A percentile compares a stretch with the other conserved stretches of the same genome.
phyloP scores from a whole-genome alignment of 345 rosid species.

The Cochlearia excelsa region DNA sequence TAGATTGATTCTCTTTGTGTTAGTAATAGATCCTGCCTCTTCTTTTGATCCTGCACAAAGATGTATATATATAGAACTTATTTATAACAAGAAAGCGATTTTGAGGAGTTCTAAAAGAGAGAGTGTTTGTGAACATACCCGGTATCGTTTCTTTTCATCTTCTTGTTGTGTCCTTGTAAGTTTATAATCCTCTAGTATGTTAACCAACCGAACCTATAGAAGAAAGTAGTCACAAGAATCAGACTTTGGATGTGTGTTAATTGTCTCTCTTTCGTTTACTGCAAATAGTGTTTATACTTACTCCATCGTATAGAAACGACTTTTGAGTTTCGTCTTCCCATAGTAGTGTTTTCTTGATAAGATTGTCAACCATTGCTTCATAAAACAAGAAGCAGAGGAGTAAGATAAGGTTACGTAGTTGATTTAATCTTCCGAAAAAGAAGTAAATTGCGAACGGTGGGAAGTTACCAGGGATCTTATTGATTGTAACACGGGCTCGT shows the following conservation, averaged over 20 bases:
- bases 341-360: constrained; percentile 62
- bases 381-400: constrained; percentile 12
- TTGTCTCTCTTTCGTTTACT: not conserved
- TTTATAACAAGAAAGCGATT: not conserved
- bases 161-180: constrained; percentile 72
- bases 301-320: constrained; percentile 86
- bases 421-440: not conserved
- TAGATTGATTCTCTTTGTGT: constrained; percentile 84
- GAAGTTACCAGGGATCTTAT: constrained; percentile 75
- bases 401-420: not conserved
- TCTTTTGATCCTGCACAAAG: constrained; percentile 77
- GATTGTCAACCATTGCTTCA: constrained; percentile 80
- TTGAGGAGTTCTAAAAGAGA: not conserved
- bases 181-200: constrained; percentile 86
- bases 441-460: not conserved
- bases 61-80: not conserved
- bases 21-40: constrained; percentile 81
- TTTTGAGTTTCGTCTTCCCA: constrained; percentile 78
- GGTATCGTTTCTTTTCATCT: constrained; percentile 83
- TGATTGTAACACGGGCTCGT: constrained; percentile 72
- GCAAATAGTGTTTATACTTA: constrained; percentile 33
- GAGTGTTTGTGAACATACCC: constrained; percentile 43
- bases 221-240: constrained; percentile 7
- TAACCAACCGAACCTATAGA: constrained; percentile 66
- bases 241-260: not conserved